A percentile compares a stretch with the other conserved stretches of the same genome.
Evolutionary conservation across 345 rosid species (phyloP).

Genomic region (Psidium guajava): DNA sequence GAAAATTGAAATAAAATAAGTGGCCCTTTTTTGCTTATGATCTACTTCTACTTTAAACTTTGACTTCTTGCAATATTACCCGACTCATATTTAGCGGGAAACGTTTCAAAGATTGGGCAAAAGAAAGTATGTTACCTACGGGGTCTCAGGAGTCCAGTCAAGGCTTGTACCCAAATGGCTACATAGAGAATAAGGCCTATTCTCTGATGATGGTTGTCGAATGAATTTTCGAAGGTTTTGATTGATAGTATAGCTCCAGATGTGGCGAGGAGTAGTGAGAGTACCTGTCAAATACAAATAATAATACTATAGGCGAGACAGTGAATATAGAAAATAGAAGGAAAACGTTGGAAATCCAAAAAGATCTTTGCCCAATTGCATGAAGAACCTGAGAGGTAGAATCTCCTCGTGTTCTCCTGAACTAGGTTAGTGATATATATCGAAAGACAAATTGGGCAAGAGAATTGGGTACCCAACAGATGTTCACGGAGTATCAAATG

Average conservation of each 20-base stretch:
- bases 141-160: conserved; percentile 43
- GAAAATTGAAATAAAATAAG: background rate
- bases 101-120: background rate
- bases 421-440: background rate
- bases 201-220: conserved; percentile 52
- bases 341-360: background rate
- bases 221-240: conserved; percentile 47
- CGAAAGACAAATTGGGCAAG: background rate
- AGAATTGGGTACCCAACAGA: background rate
- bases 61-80: background rate
- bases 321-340: background rate
- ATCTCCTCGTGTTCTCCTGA: background rate
- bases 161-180: conserved; percentile 47
- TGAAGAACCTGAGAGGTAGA: background rate
- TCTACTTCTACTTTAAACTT: background rate
- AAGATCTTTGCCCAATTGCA: background rate
- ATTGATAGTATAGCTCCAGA: conserved; percentile 50
- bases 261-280: conserved; percentile 37
- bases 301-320: background rate
- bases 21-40: background rate
- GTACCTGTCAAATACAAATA: conserved; percentile 16
- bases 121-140: conserved; percentile 1
- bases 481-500: background rate
- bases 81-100: background rate
- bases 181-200: conserved; percentile 49